Base-by-base conservation (phyloP, 805 yeast species). In the Pichia cephalocereana region DNA sequence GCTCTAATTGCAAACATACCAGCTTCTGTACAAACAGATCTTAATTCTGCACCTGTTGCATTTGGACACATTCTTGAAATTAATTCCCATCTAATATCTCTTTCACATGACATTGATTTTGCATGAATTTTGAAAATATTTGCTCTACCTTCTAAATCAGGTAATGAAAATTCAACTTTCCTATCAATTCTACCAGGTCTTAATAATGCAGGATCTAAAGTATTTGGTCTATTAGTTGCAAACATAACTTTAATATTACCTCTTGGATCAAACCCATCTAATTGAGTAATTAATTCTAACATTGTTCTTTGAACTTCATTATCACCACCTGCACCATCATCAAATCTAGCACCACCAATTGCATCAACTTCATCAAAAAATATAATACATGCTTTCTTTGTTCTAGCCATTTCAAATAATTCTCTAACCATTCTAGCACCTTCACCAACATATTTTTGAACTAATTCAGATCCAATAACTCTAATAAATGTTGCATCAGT, bases 391-490 rank as follows among this genome's bases (percentile, higher is more conserved):
- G 99, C 98, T 64, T 91, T 90, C 69, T 93, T 93, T 37, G 98
- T 86, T 65, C 99, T 83, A 2, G 99, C 99, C 98, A 93, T 90
- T 66, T 93, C 99, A 61, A 93, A 93, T 61, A 93, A 76, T 70
- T 93, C 99, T 69, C 99, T 81, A 47, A 93, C 98, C 99, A 93
- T 93, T 65, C 99, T 81, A 6, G 99, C 99, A 71, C 99, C 99
- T 71, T 93, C 99, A 65, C 99, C 99, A 45, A 93, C 98, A 66
- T 93, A 93, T 67, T 93, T 93, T 68, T 93, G 99, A 31, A 93
- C 99, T 65, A 93, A 76, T 69, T 93, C 99, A 1, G 98, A 91
- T 10, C 99, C 99, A 71, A 93, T 93, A 46, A 93, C 99, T 62
- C 99, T 83, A 54, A 93, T 93, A 59, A 93, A 93, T 0, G 99